These are phyloP conservation scores for Solanum commersonii DNA, from an alignment of 257 asterid species.

Conservation along the genomic window DNA sequence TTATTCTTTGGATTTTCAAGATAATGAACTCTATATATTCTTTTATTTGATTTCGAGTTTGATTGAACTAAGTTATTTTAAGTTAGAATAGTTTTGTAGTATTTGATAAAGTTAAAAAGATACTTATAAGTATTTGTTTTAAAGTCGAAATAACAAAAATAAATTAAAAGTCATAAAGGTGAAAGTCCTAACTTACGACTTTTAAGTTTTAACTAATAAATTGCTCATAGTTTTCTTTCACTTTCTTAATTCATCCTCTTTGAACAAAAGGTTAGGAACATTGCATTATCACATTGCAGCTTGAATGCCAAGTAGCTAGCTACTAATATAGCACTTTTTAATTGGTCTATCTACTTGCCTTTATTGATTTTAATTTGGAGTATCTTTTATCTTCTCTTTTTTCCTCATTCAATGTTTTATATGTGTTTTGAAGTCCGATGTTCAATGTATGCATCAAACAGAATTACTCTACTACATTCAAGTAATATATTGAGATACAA, in stretches of 20 bases:
- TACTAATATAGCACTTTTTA: not conserved
- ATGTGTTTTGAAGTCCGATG: not conserved
- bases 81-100: too few species aligned
- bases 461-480: not conserved
- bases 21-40: not conserved
- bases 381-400: not conserved
- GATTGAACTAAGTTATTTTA: too few species aligned
- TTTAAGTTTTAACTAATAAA: not conserved
- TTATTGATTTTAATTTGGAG: not conserved
- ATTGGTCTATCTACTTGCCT: not conserved
- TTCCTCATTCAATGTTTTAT: not conserved
- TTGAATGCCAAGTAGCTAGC: not conserved
- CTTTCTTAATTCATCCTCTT: not conserved
- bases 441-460: not conserved
- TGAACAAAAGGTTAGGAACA: not conserved
- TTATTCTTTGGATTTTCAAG: not conserved
- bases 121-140: accelerated
- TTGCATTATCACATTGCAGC: not conserved
- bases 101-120: not conserved
- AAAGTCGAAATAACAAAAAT: too few species aligned
- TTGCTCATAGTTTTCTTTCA: not conserved
- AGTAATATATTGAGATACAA: not conserved
- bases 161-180: not conserved
- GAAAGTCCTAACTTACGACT: too few species aligned
- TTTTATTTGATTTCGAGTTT: not conserved